phyloP scores from a whole-genome alignment of 2,329 filamentous ascomycete genomes.

The Colletotrichum musicola region DNA sequence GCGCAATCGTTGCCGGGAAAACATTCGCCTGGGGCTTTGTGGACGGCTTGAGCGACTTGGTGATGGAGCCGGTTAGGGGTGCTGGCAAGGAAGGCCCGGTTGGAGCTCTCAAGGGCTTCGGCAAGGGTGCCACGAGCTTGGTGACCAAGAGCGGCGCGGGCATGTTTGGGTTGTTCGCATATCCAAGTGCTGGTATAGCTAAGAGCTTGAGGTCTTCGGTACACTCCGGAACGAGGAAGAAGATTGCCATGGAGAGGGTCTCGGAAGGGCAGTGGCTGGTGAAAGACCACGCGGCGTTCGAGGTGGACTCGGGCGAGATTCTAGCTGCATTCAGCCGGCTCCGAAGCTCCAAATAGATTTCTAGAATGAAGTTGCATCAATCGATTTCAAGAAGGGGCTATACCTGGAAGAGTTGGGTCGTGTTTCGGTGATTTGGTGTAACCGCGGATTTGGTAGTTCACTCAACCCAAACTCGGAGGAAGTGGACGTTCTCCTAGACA shows the following conservation, averaged over 20 bases:
- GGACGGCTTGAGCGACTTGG: slow-evolving; percentile 59
- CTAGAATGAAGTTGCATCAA: not conserved
- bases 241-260: slow-evolving; percentile 11
- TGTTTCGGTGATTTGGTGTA: too few relatives aligned
- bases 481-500: too few relatives aligned
- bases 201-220: slow-evolving; percentile 36
- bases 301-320: not conserved
- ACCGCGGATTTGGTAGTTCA: too few relatives aligned
- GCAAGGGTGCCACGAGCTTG: slow-evolving; percentile 52
- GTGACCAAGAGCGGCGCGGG: slow-evolving; percentile 38
- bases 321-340: slow-evolving; percentile 6
- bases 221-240: slow-evolving; percentile 15
- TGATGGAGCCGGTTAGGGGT: slow-evolving; percentile 56
- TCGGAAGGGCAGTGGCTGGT: slow-evolving; percentile 31
- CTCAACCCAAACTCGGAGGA: too few relatives aligned
- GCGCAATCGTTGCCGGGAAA: slow-evolving; percentile 56
- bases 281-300: not conserved
- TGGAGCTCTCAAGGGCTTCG: slow-evolving; percentile 56
- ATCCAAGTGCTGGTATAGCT: slow-evolving; percentile 38
- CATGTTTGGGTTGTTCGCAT: slow-evolving; percentile 40
- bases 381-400: too few relatives aligned
- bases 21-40: slow-evolving; percentile 58
- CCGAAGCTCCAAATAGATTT: not conserved
- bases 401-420: too few relatives aligned
- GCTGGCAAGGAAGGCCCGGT: slow-evolving; percentile 53